Base-by-base conservation (phyloP, 2,329 filamentous ascomycete genomes). In the Fusarium tanahbumbuense region DNA sequence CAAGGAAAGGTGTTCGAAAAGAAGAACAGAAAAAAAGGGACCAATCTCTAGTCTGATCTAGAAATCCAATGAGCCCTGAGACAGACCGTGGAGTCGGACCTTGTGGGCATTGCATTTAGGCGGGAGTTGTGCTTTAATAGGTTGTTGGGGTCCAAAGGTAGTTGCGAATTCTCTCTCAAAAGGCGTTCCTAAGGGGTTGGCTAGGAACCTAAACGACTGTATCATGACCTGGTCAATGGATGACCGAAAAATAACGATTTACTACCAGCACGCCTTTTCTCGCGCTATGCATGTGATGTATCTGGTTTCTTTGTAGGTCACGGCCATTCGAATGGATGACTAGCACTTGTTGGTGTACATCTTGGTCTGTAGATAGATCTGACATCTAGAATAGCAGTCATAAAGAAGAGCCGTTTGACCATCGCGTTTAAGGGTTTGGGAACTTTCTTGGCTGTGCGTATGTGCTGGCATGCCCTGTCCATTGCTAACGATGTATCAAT, bases 81-180 rank as follows among this genome's bases (percentile, higher is more conserved):
- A 46, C 49, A 61, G 63, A 69, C 48, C 48, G 65, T 16, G 56
- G 65, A 59, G 64, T 53, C 45, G 65, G 72, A 74, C 61, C 50
- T 48, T 49, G 59, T 46, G 48, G 71, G 57, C 58, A 75, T 72
- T 75, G 73, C 71, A 75, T 76, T 76, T 75, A 59, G 72, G 73
- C 61, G 57, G 73, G 73, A 75, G 72, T 76, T 75, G 64, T 73
- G 60, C 54, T 68, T 71, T 64, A 53, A 53, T 53, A n/a, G 34
- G 49, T 53, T 42, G 49, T 53, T 53, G 23, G 48, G 48, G 23
- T 28, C 34, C n/a, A 53, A 53, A 18, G 37, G 49, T 42, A 27
- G 49, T 53, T 53, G 49, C 22, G 34, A 53, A 53, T 70, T 68
- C 45, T 63, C 60, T 68, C 45, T 63, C 60, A 56, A 67, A 70